phyloP scores from a whole-genome alignment of 169 alveolate species.

The Cryptosporidium sp. region DNA sequence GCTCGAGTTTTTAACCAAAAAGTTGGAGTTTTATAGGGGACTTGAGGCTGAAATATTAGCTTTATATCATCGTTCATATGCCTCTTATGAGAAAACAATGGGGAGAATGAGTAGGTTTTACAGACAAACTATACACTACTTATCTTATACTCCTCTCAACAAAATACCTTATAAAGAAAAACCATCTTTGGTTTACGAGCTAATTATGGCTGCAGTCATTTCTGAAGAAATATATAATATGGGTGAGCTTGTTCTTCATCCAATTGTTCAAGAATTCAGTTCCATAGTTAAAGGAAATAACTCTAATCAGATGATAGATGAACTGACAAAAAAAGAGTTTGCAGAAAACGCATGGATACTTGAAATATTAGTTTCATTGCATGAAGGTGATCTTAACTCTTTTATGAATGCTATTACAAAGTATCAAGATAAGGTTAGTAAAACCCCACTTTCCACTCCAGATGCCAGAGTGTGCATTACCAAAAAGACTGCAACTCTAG shows the following conservation, averaged over 20 bases:
- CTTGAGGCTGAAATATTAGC: slow-evolving; percentile 31
- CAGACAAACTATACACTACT: slow-evolving; percentile 33
- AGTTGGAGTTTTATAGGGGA: slow-evolving; percentile 37
- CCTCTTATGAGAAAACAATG: slow-evolving; percentile 58
- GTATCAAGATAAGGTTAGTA: slow-evolving; percentile 25
- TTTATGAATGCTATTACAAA: slow-evolving; percentile 24
- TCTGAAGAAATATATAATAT: slow-evolving; percentile 62
- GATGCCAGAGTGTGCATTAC: slow-evolving; percentile 44
- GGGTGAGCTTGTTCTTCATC: slow-evolving; percentile 72
- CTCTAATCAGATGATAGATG: slow-evolving; percentile 6
- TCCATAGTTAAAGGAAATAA: slow-evolving; percentile 33
- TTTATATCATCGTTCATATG: slow-evolving; percentile 63
- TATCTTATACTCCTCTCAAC: slow-evolving; percentile 64
- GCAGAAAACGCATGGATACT: slow-evolving; percentile 38
- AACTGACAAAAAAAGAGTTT: not conserved
- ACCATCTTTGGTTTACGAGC: slow-evolving; percentile 56
- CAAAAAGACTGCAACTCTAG: slow-evolving; percentile 61
- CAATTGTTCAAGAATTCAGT: slow-evolving; percentile 62
- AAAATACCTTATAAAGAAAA: slow-evolving; percentile 14
- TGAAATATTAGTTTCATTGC: slow-evolving; percentile 55
- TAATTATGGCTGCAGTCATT: slow-evolving; percentile 53
- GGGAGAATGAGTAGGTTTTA: slow-evolving; percentile 52
- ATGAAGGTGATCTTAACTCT: slow-evolving; percentile 55
- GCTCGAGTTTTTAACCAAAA: slow-evolving; percentile 46
- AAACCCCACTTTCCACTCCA: slow-evolving; percentile 31